These are phyloP conservation scores for Bacidia rubella DNA, from an alignment of 495 filamentous ascomycete genomes.

Conservation along the genomic window DNA sequence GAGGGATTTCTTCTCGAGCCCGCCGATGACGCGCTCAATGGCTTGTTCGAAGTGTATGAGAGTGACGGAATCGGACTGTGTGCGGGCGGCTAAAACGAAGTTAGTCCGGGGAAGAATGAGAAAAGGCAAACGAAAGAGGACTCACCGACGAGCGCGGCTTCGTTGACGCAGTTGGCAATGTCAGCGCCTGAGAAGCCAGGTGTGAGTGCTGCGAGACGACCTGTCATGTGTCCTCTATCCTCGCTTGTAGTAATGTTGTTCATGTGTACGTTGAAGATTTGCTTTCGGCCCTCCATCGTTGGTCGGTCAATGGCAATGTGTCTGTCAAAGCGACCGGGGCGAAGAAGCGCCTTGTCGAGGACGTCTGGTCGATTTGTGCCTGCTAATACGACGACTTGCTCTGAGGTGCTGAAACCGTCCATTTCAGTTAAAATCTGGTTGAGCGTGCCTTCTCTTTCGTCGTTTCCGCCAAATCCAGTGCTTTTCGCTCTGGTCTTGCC, in stretches of 20 bases:
- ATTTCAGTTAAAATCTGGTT: constrained; percentile 99
- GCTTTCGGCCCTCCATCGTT: constrained; percentile 91
- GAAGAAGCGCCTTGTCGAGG: constrained; percentile 89
- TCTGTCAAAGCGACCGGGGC: constrained; percentile 90
- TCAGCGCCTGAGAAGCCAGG: constrained; percentile 95
- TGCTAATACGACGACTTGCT: constrained; percentile 95
- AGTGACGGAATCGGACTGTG: constrained; percentile 57
- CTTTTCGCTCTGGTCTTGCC: constrained; percentile 72
- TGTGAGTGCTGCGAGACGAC: constrained; percentile 78
- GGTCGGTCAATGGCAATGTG: constrained; percentile 88
- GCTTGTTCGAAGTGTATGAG: constrained; percentile 94
- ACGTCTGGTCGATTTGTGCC: constrained; percentile 93
- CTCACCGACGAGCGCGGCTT: constrained; percentile 92
- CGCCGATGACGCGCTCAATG: constrained; percentile 92
- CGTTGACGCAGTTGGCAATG: constrained; percentile 96
- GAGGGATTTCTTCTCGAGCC: constrained; percentile 89
- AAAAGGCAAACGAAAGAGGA: constrained; percentile 12
- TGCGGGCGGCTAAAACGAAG: constrained; percentile 54
- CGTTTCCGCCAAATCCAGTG: constrained; percentile 75
- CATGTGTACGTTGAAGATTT: constrained; percentile 89
- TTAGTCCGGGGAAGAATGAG: constrained; percentile 22
- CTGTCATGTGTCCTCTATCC: constrained; percentile 73
- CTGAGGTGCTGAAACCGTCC: constrained; percentile 96
- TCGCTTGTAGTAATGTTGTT: constrained; percentile 84
- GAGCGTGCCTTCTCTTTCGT: constrained; percentile 89